Conservation (phyloP, 2,329 filamentous ascomycete genomes). For the Nannizziopsis arthrosporioides region DNA sequence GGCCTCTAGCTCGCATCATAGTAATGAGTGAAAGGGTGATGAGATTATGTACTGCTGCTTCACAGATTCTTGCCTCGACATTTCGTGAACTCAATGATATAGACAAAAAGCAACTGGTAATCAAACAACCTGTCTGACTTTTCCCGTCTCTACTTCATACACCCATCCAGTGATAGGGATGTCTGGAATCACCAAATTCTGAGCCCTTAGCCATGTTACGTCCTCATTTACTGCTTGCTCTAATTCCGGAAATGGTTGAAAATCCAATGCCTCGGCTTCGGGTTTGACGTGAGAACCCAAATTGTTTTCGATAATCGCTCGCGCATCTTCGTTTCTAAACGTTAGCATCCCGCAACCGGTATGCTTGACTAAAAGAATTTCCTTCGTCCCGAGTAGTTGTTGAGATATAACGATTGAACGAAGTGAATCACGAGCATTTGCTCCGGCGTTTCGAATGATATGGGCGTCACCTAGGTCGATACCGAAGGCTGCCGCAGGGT, state of each 20-base stretch:
- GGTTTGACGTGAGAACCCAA: slow-evolving; percentile 42
- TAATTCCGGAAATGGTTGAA: slow-evolving; percentile 54
- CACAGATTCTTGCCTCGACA: not conserved
- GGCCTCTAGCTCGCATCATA: slow-evolving; percentile 17
- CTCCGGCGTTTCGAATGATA: slow-evolving; percentile 64
- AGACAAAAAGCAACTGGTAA: not conserved
- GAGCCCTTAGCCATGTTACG: slow-evolving; percentile 48
- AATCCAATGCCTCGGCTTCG: slow-evolving; percentile 43
- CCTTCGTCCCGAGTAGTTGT: slow-evolving; percentile 63
- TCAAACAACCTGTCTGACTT: slow-evolving; percentile 41
- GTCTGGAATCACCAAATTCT: slow-evolving; percentile 48
- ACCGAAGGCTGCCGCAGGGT: slow-evolving; percentile 57
- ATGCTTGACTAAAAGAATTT: slow-evolving; percentile 64
- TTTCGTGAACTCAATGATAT: too few relatives aligned
- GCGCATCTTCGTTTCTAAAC: slow-evolving; percentile 50
- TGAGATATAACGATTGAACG: slow-evolving; percentile 67
- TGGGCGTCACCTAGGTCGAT: slow-evolving; percentile 66
- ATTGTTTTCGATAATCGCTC: slow-evolving; percentile 46
- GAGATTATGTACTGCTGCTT: not conserved
- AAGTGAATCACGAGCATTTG: slow-evolving; percentile 54
- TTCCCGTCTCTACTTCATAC: slow-evolving; percentile 66
- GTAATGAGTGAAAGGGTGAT: not conserved
- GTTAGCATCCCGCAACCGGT: slow-evolving; percentile 63
- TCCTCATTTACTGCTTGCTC: slow-evolving; percentile 55
- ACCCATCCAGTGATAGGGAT: slow-evolving; percentile 60